These are phyloP conservation scores for Raffaelea albimanens DNA, from an alignment of 2,329 filamentous ascomycete species.

Conservation along the genomic window DNA sequence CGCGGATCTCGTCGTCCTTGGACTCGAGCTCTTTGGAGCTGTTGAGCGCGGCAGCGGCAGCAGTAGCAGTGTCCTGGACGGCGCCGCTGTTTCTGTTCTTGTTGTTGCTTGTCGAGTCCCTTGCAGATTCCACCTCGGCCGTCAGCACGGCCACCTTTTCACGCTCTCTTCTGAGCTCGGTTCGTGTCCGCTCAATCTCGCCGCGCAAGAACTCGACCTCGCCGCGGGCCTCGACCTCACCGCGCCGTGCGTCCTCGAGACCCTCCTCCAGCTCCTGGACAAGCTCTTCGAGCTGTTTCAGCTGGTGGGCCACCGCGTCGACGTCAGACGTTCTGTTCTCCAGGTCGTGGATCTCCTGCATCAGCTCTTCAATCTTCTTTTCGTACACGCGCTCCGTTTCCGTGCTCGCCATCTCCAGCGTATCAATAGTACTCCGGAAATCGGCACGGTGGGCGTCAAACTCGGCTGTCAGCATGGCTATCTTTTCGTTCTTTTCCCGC, in stretches of 20 bases:
- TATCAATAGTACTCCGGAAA: constrained; percentile 94
- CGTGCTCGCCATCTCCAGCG: constrained; percentile 85
- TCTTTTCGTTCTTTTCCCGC: constrained; percentile 94
- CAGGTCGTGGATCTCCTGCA: constrained; percentile 73
- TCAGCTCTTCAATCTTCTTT: constrained; percentile 76
- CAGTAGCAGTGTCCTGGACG: constrained; percentile 18
- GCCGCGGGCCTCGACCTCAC: constrained; percentile 88
- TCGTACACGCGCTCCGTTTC: constrained; percentile 97
- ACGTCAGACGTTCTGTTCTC: constrained; percentile 82
- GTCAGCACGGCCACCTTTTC: constrained; percentile 59
- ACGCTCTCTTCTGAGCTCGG: constrained; percentile 78
- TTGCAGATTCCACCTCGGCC: neutral
- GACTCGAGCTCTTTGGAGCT: constrained; percentile 73
- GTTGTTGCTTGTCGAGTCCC: no score
- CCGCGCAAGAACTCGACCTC: constrained; percentile 94
- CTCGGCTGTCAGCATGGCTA: constrained; percentile 82
- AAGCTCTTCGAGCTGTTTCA: constrained; percentile 91
- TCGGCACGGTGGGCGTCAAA: constrained; percentile 93
- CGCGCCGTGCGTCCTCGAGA: constrained; percentile 83
- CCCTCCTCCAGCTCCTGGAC: constrained; percentile 97
- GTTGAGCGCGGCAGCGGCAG: constrained; percentile 30
- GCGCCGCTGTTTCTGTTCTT: constrained; percentile 37
- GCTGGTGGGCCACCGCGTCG: constrained; percentile 77
- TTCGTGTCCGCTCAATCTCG: constrained; percentile 83
- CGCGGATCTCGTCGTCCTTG: constrained; percentile 94